Evolutionary conservation across 2,329 filamentous ascomycete genomes (phyloP).

Genomic region (Huntiella bhutanensis): DNA sequence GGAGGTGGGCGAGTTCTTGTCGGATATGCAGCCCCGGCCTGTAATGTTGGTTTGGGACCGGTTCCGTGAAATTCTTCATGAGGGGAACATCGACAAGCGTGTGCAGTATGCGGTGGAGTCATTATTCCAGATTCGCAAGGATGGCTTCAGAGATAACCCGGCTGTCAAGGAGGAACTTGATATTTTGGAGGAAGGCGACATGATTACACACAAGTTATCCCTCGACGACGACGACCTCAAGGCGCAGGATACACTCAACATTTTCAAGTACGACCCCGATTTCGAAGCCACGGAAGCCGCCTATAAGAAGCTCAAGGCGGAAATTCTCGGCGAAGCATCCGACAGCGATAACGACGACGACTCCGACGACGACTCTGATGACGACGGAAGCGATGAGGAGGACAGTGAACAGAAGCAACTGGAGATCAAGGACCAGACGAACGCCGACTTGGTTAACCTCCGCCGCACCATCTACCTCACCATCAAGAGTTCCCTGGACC

Average conservation of each 20-base stretch:
- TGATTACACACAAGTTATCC: slow-evolving; percentile 75
- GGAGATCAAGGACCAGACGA: slow-evolving; percentile 96
- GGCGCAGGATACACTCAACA: slow-evolving; percentile 71
- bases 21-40: slow-evolving; percentile 85
- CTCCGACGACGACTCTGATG: slow-evolving; percentile 31
- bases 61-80: slow-evolving; percentile 85
- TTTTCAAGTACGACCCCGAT: slow-evolving; percentile 84
- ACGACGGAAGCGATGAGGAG: slow-evolving; percentile 52
- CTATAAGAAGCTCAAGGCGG: slow-evolving; percentile 77
- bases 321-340: slow-evolving; percentile 86
- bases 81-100: slow-evolving; percentile 90
- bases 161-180: slow-evolving; percentile 84
- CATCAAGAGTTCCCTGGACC: slow-evolving; percentile 89
- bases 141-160: slow-evolving; percentile 89
- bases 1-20: slow-evolving; percentile 82
- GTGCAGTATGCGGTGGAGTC: slow-evolving; percentile 99
- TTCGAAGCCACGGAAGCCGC: slow-evolving; percentile 83
- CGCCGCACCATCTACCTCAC: slow-evolving; percentile 91
- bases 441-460: slow-evolving; percentile 84
- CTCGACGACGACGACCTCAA: slow-evolving; percentile 63
- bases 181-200: slow-evolving; percentile 91
- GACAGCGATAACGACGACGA: slow-evolving; percentile 60
- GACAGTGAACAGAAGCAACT: slow-evolving; percentile 63
- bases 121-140: slow-evolving; percentile 86
- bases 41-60: slow-evolving; percentile 85